phyloP scores from a whole-genome alignment of 2,329 filamentous ascomycete genomes.

The Trichoderma brevicompactum region DNA sequence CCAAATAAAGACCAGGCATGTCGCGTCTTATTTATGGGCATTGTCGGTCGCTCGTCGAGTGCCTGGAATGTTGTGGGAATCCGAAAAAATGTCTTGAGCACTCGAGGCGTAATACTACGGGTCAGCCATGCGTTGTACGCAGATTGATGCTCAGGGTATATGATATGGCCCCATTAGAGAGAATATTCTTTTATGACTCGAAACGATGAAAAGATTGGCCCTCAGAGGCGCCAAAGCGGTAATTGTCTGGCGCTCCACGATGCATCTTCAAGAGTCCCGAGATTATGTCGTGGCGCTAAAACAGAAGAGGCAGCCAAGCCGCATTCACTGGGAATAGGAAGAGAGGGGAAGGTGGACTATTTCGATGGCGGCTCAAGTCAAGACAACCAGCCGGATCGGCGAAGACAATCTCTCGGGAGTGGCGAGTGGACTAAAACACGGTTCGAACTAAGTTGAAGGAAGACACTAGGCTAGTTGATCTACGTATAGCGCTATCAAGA shows the following conservation, averaged over 20 bases:
- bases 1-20: background rate
- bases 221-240: background rate
- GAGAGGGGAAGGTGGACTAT: background rate
- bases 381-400: background rate
- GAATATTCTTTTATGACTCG: background rate
- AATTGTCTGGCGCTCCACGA: background rate
- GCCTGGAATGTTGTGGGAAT: background rate
- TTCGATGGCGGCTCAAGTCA: background rate
- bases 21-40: background rate
- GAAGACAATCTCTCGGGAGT: background rate
- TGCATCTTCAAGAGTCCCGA: background rate
- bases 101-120: background rate
- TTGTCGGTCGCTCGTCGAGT: too few species aligned
- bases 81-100: background rate
- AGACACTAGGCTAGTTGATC: background rate
- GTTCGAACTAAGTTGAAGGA: background rate
- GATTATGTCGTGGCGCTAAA: slow-evolving; percentile 11
- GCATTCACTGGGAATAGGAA: background rate
- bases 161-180: background rate
- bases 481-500: background rate
- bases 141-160: background rate
- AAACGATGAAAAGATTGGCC: background rate
- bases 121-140: background rate
- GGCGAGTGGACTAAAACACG: background rate
- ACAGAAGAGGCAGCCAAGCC: slow-evolving; percentile 22